Conservation (phyloP, 331 rosid genomes). For the Telfairia occidentalis region DNA sequence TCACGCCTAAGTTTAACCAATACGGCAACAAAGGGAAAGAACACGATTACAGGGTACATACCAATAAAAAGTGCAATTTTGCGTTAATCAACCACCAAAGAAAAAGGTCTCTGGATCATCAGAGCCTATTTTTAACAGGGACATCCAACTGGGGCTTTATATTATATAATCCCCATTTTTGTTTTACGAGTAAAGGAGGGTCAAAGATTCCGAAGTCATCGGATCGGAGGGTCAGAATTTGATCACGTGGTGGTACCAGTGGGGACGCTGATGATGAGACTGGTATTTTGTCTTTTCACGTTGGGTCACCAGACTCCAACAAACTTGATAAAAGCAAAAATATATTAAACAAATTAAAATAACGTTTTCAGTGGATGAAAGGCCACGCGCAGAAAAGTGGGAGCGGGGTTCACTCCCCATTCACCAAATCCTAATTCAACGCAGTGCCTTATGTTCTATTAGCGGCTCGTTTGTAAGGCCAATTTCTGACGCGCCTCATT, state of each 20-base stretch:
- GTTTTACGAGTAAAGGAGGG: too few species aligned
- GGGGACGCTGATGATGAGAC: not conserved
- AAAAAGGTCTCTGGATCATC: not conserved
- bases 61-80: not conserved
- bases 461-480: not conserved
- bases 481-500: not conserved
- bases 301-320: slow-evolving; percentile 11
- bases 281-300: not conserved
- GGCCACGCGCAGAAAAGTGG: not conserved
- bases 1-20: not conserved
- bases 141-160: not conserved
- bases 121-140: not conserved
- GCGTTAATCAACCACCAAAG: not conserved
- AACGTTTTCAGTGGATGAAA: not conserved
- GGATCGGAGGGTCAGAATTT: not conserved
- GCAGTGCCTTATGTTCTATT: not conserved
- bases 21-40: not conserved
- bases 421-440: not conserved
- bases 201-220: not conserved
- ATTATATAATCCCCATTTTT: too few species aligned
- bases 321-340: slow-evolving; percentile 5
- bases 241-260: not conserved
- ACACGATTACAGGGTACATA: not conserved
- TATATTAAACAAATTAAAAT: not conserved
- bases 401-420: not conserved